A percentile compares a stretch with the other conserved stretches of the same genome.
phyloP scores from a whole-genome alignment of 495 filamentous ascomycete genomes.

The Platismatia glauca region DNA sequence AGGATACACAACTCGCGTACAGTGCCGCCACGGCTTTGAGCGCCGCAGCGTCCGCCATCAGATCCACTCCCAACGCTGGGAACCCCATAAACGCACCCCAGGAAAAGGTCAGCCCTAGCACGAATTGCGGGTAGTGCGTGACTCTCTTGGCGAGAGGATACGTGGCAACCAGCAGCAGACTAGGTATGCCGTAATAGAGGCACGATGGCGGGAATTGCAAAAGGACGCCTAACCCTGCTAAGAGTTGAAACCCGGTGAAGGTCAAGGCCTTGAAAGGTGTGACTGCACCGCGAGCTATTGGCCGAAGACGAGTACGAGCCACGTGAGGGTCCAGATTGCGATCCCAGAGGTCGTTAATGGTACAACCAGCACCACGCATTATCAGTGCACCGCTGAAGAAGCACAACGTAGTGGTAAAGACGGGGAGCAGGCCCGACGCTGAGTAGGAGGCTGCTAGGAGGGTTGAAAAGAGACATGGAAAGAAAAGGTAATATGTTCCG shows the following conservation, averaged over 20 bases:
- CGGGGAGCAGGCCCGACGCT: slow-evolving; percentile 42
- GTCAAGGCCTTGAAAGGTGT: slow-evolving; percentile 62
- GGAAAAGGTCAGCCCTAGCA: slow-evolving; percentile 86
- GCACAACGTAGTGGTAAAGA: slow-evolving; percentile 57
- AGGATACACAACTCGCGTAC: slow-evolving; percentile 80
- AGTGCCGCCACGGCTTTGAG: slow-evolving; percentile 60
- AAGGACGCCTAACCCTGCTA: slow-evolving; percentile 72
- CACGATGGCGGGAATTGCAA: slow-evolving; percentile 79
- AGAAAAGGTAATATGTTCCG: slow-evolving; percentile 91
- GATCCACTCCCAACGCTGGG: slow-evolving; percentile 78
- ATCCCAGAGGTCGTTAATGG: slow-evolving; percentile 97
- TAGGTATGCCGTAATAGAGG: slow-evolving; percentile 81
- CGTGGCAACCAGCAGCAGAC: slow-evolving; percentile 64
- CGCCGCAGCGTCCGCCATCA: slow-evolving; percentile 56
- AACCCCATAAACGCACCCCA: slow-evolving; percentile 98
- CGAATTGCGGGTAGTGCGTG: slow-evolving; percentile 89
- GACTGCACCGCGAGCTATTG: slow-evolving; percentile 79
- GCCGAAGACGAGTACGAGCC: slow-evolving; percentile 74
- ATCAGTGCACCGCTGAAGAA: slow-evolving; percentile 85
- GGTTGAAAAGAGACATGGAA: slow-evolving; percentile 89
- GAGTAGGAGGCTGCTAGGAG: slow-evolving; percentile 52
- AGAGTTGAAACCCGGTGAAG: slow-evolving; percentile 75
- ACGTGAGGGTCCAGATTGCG: slow-evolving; percentile 87
- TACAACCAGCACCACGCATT: slow-evolving; percentile 97
- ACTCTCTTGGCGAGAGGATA: slow-evolving; percentile 92